Evolutionary conservation across 1,139 yeast species (phyloP).

Genomic region (Pichia inconspicua): DNA sequence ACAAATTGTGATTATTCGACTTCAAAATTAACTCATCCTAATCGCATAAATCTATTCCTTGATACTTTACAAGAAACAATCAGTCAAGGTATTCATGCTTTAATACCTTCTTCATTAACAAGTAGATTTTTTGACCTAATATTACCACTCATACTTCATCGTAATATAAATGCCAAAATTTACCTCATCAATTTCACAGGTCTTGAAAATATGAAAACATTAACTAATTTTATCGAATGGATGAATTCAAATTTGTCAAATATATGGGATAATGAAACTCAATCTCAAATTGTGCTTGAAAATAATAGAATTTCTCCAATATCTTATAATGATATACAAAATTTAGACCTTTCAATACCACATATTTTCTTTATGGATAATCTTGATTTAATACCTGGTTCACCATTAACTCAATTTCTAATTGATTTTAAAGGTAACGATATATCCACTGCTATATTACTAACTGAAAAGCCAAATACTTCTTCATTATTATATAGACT

Average conservation of each 20-base stretch:
- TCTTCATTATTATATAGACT: constrained; percentile 38
- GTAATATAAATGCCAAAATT: constrained; percentile 28
- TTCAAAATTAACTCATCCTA: constrained; percentile 55
- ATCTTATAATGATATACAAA: constrained; percentile 50
- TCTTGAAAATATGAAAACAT: constrained; percentile 69
- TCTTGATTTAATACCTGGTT: constrained; percentile 58
- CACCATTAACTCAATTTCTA: constrained; percentile 51
- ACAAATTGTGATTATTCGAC: constrained; percentile 65
- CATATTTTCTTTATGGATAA: constrained; percentile 81
- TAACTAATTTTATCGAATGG: constrained; percentile 91
- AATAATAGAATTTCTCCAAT: constrained; percentile 55
- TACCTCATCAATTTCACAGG: constrained; percentile 73
- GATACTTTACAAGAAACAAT: constrained; percentile 60
- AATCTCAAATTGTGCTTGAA: constrained; percentile 56
- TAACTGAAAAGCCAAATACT: constrained; percentile 57
- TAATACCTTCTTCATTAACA: constrained; percentile 79
- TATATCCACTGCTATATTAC: constrained; percentile 60
- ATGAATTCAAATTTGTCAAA: constrained; percentile 75
- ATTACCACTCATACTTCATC: constrained; percentile 37
- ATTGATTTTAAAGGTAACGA: constrained; percentile 48
- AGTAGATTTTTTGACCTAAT: constrained; percentile 77
- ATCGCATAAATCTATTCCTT: constrained; percentile 56
- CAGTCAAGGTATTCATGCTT: constrained; percentile 64
- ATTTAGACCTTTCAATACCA: constrained; percentile 37
- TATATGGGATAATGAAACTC: constrained; percentile 61